Evolutionary conservation across 2,329 filamentous ascomycete genomes (phyloP), one percentile per base, ranked within the genome.

Genomic region (Drechslerella dactyloides): DNA sequence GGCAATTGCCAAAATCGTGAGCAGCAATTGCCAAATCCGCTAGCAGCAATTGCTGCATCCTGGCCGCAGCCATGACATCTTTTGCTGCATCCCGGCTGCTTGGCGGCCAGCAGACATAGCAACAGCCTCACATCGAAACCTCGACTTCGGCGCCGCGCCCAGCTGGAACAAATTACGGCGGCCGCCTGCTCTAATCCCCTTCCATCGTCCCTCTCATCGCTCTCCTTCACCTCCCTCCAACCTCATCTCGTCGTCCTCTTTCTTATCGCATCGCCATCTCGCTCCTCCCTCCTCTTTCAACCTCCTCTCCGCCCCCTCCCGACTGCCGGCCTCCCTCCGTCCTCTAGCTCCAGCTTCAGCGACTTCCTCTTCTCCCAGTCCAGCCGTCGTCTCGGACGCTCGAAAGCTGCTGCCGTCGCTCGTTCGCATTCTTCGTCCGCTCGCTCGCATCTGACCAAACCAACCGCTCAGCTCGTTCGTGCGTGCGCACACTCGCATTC

Each of bases 81-180:
- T n/a, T n/a, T n/a, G n/a, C n/a, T n/a, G n/a, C n/a, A n/a, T n/a
- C n/a, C n/a, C n/a, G n/a, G n/a, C 53, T 5, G 21, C 17, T 55
- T 37, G 30, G 17, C 52, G 37, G 1, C 52, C 24, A 35, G 27
- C 54, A 50, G 51, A 50, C 59, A 17, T 69, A 63, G 65, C 65
- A 69, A 69, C 65, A 33, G 65, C 65, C 65, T 59, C 27, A 48
- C n/a, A n/a, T n/a, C n/a, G n/a, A n/a, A n/a, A n/a, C n/a, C n/a
- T n/a, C n/a, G n/a, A n/a, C n/a, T n/a, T n/a, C n/a, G n/a, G n/a
- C n/a, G n/a, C 66, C 60, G 55, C 52, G 33, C 52, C 33, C 27
- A 52, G 44, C 46, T 70, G 53, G 58, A 37, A 44, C 37, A 46
- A 63, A 62, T 69, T 54, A 42, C 40, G 44, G 55, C 44, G 44